Percentiles rank a stretch among this genome's conserved stretches.
Evolutionary conservation across 1,284 basidiomycete genomes (phyloP).

Genomic region (Boletus sp.): DNA sequence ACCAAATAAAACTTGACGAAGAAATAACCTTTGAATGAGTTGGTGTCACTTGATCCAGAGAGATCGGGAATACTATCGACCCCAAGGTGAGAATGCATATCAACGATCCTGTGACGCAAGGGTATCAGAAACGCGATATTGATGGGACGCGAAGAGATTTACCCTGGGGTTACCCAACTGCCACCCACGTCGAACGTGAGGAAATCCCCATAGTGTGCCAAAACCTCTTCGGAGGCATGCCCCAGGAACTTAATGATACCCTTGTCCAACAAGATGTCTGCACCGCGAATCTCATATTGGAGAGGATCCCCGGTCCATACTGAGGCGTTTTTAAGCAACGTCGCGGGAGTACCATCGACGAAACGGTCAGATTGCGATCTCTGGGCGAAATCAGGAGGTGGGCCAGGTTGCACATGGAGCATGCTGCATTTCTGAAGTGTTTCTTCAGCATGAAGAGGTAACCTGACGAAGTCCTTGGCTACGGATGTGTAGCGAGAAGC

Average conservation of each 20-base stretch:
- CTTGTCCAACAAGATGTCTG: conserved; percentile 44
- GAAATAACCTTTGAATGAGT: conserved; percentile 40
- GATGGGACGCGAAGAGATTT: neutral
- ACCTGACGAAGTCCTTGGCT: conserved; percentile 8
- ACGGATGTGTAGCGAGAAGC: conserved; percentile 11
- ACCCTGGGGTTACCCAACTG: conserved; percentile 48
- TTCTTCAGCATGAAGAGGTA: conserved; percentile 28
- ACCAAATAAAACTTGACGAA: neutral
- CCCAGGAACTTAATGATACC: conserved; percentile 46
- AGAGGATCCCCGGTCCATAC: conserved; percentile 65
- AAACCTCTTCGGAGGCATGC: conserved; percentile 25
- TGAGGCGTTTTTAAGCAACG: conserved; percentile 62
- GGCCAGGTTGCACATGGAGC: conserved; percentile 29
- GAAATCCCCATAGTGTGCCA: conserved; percentile 26
- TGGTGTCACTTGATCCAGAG: conserved; percentile 39
- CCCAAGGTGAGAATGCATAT: conserved; percentile 66
- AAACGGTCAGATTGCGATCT: conserved; percentile 58
- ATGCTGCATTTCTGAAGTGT: conserved; percentile 28
- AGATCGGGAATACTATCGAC: conserved; percentile 48
- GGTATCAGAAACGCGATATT: conserved; percentile 1
- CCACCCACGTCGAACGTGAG: conserved; percentile 40
- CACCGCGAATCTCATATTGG: conserved; percentile 49
- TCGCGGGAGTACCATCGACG: conserved; percentile 49
- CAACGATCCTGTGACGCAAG: conserved; percentile 38
- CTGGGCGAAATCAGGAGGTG: conserved; percentile 35